phyloP scores from a whole-genome alignment of 495 filamentous ascomycete species.

The Penicillium lagena region DNA sequence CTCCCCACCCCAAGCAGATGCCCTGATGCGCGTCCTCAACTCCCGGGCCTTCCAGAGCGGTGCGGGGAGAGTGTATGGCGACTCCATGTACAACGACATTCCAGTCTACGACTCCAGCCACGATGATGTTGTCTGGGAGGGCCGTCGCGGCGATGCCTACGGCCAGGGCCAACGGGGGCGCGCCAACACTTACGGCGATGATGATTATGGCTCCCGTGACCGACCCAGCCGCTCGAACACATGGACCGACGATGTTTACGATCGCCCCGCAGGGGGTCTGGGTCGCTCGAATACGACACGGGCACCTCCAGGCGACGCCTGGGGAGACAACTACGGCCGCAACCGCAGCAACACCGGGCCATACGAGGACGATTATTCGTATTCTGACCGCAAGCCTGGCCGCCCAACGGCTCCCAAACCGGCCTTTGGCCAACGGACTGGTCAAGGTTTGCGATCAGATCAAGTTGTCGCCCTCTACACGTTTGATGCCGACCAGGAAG shows the following conservation, averaged over 20 bases:
- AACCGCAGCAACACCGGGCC: constrained; percentile 39
- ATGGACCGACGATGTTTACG: constrained; percentile 88
- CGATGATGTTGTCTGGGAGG: constrained; percentile 93
- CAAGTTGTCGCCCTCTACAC: constrained; percentile 87
- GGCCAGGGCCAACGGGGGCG: constrained; percentile 65
- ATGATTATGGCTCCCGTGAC: constrained; percentile 58
- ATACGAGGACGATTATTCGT: constrained; percentile 51
- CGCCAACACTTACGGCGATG: constrained; percentile 43
- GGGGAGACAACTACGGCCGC: constrained; percentile 39
- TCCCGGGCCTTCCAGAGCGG: constrained; percentile 74
- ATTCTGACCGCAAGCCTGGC: constrained; percentile 48
- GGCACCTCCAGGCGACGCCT: constrained; percentile 37
- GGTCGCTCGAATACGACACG: constrained; percentile 47
- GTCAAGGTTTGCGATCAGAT: constrained; percentile 56
- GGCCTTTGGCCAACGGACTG: constrained; percentile 61
- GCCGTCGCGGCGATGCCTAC: constrained; percentile 64
- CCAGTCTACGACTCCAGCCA: constrained; percentile 85
- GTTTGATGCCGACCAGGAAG: constrained; percentile 89
- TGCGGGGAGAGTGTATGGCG: constrained; percentile 32
- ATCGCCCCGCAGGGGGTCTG: constrained; percentile 48
- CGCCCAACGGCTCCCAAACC: constrained; percentile 87
- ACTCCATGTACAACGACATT: constrained; percentile 88
- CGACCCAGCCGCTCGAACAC: constrained; percentile 65
- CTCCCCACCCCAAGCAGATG: constrained; percentile 74
- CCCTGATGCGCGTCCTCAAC: constrained; percentile 77